A percentile compares a stretch with the other conserved stretches of the same genome.
phyloP scores from a whole-genome alignment of 371 early-diverging fungal species.

The Haplosporangium sp. region DNA sequence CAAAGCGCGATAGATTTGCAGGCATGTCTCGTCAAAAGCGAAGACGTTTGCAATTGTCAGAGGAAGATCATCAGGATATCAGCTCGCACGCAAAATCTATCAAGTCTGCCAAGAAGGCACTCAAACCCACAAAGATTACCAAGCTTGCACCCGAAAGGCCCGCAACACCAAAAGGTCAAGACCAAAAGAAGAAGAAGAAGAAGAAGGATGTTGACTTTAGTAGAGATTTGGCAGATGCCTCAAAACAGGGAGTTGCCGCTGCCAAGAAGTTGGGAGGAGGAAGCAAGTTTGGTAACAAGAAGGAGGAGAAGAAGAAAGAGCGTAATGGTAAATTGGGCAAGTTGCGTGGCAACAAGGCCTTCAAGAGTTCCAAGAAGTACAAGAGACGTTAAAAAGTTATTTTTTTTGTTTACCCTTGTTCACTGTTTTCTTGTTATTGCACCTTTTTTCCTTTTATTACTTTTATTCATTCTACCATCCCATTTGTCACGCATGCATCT shows the following conservation, averaged over 20 bases:
- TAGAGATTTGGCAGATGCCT: constrained; percentile 53
- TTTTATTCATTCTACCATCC: neutral
- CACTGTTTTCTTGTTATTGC: neutral
- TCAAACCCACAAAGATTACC: constrained; percentile 59
- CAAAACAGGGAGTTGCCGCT: constrained; percentile 36
- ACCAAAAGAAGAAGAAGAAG: constrained; percentile 54
- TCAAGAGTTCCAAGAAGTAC: constrained; percentile 54
- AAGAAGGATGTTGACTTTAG: constrained; percentile 58
- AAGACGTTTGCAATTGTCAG: constrained; percentile 66
- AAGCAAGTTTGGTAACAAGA: constrained; percentile 37
- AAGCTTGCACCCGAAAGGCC: constrained; percentile 41
- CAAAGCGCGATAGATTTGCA: constrained; percentile 70
- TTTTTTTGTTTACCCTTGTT: neutral
- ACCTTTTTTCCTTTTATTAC: neutral
- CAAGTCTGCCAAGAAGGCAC: constrained; percentile 68
- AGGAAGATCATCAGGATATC: constrained; percentile 70
- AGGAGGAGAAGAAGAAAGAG: constrained; percentile 40
- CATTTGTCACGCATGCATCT: constrained; percentile 7
- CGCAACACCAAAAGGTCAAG: constrained; percentile 37
- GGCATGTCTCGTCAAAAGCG: constrained; percentile 78
- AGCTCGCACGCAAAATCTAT: constrained; percentile 61
- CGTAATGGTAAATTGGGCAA: constrained; percentile 47
- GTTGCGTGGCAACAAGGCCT: constrained; percentile 53
- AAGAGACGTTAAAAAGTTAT: constrained; percentile 43
- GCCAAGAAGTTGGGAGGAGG: constrained; percentile 43